phyloP scores from a whole-genome alignment of 805 yeast genomes.

The Huiozyma naganishii region DNA sequence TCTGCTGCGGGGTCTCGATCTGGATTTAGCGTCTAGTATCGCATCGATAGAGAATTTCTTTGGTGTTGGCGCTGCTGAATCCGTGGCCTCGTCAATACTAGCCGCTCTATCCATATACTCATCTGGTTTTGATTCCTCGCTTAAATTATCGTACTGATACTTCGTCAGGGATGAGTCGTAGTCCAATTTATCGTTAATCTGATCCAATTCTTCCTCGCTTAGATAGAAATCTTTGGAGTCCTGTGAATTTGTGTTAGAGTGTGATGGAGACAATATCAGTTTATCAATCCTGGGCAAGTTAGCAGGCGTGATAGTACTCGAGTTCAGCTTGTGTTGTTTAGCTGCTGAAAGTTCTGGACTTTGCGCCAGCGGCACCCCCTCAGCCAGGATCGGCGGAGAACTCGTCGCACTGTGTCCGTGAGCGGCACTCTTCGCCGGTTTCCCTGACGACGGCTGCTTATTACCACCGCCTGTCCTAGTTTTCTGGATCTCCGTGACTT shows the following conservation, averaged over 20 bases:
- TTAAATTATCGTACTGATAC: background rate
- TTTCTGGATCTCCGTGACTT: conserved; percentile 16
- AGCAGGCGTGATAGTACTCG: background rate
- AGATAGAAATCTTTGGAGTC: conserved; percentile 14
- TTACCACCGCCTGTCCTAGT: conserved; percentile 6
- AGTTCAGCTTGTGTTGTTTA: conserved; percentile 3
- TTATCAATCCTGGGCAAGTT: conserved; percentile 12
- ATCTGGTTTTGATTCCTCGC: background rate
- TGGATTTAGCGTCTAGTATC: conserved; percentile 4
- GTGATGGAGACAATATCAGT: conserved; percentile 9
- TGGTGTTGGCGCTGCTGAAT: conserved; percentile 3
- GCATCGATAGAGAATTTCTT: conserved; percentile 7
- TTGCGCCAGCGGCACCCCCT: conserved; percentile 5
- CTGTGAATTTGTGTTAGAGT: conserved; percentile 8
- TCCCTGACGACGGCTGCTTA: background rate
- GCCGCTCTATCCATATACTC: background rate
- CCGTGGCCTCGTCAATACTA: conserved; percentile 1
- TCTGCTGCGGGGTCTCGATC: conserved; percentile 1
- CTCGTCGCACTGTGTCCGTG: background rate
- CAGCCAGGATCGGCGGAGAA: background rate
- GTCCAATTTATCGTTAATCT: conserved; percentile 1
- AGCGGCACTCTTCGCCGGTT: background rate
- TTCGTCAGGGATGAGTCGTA: background rate
- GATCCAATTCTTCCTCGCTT: conserved; percentile 17
- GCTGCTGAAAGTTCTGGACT: conserved; percentile 5